Evolutionary conservation across 2,329 filamentous ascomycete genomes (phyloP).

Genomic region (Ramularia collo-cygni): DNA sequence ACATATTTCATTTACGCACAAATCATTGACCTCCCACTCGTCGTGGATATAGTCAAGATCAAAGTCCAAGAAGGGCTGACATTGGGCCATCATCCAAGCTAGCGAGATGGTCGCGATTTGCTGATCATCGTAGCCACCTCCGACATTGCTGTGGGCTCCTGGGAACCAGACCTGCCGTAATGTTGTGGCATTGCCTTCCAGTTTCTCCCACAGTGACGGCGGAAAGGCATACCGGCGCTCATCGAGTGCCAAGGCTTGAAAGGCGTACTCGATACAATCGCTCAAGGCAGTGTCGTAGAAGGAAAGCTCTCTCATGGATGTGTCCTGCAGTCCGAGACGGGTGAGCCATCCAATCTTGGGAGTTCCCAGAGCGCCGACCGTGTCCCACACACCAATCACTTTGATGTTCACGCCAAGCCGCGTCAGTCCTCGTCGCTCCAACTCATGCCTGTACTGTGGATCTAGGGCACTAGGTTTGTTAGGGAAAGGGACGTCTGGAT

Average conservation of each 20-base stretch:
- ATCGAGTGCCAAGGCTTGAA: slow-evolving; percentile 40
- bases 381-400: slow-evolving; percentile 41
- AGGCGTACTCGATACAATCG: slow-evolving; percentile 37
- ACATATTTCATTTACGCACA: no score
- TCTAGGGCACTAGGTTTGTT: slow-evolving; percentile 40
- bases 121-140: slow-evolving; percentile 41
- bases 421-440: slow-evolving; percentile 30
- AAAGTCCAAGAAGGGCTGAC: slow-evolving; percentile 43
- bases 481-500: slow-evolving; percentile 41
- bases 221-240: slow-evolving; percentile 36
- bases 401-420: slow-evolving; percentile 32
- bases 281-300: slow-evolving; percentile 45
- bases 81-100: slow-evolving; percentile 52
- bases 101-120: slow-evolving; percentile 47
- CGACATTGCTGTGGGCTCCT: slow-evolving; percentile 40
- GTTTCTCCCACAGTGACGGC: slow-evolving; percentile 39
- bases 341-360: slow-evolving; percentile 40
- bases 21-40: slow-evolving; percentile 39
- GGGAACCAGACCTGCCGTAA: slow-evolving; percentile 45
- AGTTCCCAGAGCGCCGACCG: slow-evolving; percentile 39
- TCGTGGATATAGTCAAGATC: slow-evolving; percentile 42
- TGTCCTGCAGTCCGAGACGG: slow-evolving; percentile 29
- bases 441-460: slow-evolving; percentile 38
- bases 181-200: slow-evolving; percentile 37
- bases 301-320: slow-evolving; percentile 30